Conservation (phyloP, 352 stramenopile species). For the Pythium aristosporum region DNA sequence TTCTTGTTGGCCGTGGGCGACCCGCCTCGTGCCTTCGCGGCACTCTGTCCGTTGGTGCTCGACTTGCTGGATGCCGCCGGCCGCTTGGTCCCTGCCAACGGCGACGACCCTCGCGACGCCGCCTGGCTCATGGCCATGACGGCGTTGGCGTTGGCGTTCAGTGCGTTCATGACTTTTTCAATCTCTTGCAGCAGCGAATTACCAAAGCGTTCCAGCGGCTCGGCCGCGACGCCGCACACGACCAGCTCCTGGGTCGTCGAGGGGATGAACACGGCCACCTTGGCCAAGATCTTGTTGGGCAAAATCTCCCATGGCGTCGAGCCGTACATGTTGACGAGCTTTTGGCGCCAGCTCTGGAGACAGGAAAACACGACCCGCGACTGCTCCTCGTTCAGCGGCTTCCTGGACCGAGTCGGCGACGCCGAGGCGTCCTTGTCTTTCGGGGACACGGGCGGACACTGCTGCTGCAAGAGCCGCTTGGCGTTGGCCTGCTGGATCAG, state of each 20-base stretch:
- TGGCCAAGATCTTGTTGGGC: conserved; percentile 68
- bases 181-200: conserved; percentile 64
- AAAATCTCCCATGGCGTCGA: conserved; percentile 72
- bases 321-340: conserved; percentile 73
- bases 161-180: conserved; percentile 32
- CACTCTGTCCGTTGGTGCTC: neutral
- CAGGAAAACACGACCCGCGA: conserved; percentile 60
- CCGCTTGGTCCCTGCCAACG: conserved; percentile 7
- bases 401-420: conserved; percentile 5
- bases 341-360: conserved; percentile 76
- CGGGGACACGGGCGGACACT: conserved; percentile 25
- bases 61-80: conserved; percentile 12
- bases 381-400: conserved; percentile 59
- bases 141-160: conserved; percentile 21
- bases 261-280: conserved; percentile 62
- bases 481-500: conserved; percentile 74
- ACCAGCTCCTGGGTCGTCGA: conserved; percentile 54
- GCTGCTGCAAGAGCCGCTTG: conserved; percentile 62
- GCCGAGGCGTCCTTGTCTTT: conserved; percentile 14
- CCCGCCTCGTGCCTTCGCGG: neutral
- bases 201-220: conserved; percentile 55
- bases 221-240: conserved; percentile 45
- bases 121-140: conserved; percentile 3
- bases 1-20: conserved; percentile 23
- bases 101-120: neutral